Conservation (phyloP, 2,329 filamentous ascomycete species). For the Penicillium sp. region DNA sequence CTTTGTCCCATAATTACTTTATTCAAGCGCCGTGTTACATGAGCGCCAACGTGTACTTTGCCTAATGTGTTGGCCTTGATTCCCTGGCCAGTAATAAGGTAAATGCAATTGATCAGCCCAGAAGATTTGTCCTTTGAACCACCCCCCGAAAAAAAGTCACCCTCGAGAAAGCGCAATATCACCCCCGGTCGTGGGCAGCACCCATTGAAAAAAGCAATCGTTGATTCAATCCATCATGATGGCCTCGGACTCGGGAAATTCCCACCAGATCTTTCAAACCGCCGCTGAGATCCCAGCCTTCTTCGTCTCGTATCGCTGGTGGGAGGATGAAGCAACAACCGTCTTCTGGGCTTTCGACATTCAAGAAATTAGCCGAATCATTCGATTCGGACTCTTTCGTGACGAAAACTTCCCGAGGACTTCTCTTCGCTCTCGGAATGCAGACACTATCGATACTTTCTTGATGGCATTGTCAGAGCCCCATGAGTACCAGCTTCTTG, state of each 20-base stretch:
- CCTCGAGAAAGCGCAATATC: background rate
- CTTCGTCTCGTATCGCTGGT: slow-evolving; percentile 38
- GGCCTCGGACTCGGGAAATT: slow-evolving; percentile 16
- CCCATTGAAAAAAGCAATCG: slow-evolving; percentile 9
- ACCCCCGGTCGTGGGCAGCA: background rate
- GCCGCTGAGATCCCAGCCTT: slow-evolving; percentile 35
- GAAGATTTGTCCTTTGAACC: slow-evolving; percentile 12
- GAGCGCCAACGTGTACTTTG: slow-evolving; percentile 8
- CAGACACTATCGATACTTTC: slow-evolving; percentile 35
- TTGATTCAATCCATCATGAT: background rate
- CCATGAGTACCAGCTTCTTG: slow-evolving; percentile 27
- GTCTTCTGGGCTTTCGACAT: slow-evolving; percentile 43
- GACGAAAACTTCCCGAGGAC: slow-evolving; percentile 38
- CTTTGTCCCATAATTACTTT: slow-evolving; percentile 9
- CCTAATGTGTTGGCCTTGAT: slow-evolving; percentile 15
- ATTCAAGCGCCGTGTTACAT: slow-evolving; percentile 14
- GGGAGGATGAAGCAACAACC: slow-evolving; percentile 43
- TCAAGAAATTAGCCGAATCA: slow-evolving; percentile 38
- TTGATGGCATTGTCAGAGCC: slow-evolving; percentile 31
- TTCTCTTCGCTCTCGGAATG: slow-evolving; percentile 36
- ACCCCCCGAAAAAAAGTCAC: background rate
- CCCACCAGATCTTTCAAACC: slow-evolving; percentile 34
- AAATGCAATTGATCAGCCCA: slow-evolving; percentile 22
- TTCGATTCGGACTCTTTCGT: slow-evolving; percentile 40
- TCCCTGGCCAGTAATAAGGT: slow-evolving; percentile 8